Evolutionary conservation across 2,329 filamentous ascomycete species (phyloP).

Genomic region (Calonectria pseudoturangicola): DNA sequence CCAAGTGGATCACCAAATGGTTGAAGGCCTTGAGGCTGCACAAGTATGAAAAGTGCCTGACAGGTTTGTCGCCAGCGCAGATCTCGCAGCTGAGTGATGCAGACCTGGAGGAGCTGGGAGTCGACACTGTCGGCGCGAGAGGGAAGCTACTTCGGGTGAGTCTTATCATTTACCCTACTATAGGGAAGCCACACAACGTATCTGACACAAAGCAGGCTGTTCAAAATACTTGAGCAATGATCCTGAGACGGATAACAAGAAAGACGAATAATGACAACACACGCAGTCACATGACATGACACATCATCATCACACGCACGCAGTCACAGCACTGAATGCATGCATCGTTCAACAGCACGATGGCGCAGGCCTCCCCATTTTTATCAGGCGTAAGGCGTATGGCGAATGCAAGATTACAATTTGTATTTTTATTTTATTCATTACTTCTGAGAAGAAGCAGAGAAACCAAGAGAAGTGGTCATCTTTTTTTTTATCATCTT

Average conservation of each 20-base stretch:
- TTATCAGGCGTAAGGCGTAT: slow-evolving; percentile 9
- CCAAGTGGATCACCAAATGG: slow-evolving; percentile 53
- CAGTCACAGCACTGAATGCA: slow-evolving; percentile 11
- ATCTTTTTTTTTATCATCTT: background rate
- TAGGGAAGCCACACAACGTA: background rate
- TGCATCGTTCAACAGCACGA: slow-evolving; percentile 30
- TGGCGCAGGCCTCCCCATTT: slow-evolving; percentile 32
- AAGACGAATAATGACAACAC: slow-evolving; percentile 34
- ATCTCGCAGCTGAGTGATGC: slow-evolving; percentile 45
- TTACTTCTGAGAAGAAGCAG: background rate
- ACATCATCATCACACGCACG: slow-evolving; percentile 8
- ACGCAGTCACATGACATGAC: slow-evolving; percentile 17
- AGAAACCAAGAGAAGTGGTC: too few species aligned
- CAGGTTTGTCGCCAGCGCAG: slow-evolving; percentile 50
- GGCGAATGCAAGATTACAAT: background rate
- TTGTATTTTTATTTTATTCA: background rate
- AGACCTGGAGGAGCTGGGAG: slow-evolving; percentile 50
- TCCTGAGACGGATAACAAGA: background rate
- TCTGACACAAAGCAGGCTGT: slow-evolving; percentile 49
- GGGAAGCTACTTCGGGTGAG: slow-evolving; percentile 53
- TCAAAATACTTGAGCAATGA: slow-evolving; percentile 40
- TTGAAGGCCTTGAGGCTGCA: slow-evolving; percentile 52
- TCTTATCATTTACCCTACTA: background rate
- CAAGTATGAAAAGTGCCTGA: slow-evolving; percentile 52
- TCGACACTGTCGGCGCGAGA: slow-evolving; percentile 53